A percentile compares a stretch with the other conserved stretches of the same genome.
Evolutionary conservation across 768 basidiomycete genomes (phyloP).

Genomic region (Exsudoporus frostii): DNA sequence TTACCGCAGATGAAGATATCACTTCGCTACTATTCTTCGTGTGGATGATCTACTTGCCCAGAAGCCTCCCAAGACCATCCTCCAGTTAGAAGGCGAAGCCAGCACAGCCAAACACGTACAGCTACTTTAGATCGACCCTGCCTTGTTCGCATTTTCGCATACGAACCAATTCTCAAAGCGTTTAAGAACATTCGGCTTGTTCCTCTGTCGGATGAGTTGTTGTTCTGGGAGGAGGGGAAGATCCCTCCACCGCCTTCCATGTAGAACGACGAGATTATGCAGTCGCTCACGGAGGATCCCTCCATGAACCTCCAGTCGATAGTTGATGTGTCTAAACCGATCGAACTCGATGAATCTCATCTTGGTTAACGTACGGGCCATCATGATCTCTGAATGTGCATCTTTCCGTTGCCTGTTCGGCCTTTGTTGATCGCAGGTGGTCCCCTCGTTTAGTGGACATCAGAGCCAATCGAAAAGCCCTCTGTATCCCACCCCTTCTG

Average conservation of each 20-base stretch:
- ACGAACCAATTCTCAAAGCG: constrained; percentile 56
- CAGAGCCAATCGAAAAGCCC: constrained; percentile 61
- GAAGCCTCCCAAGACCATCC: constrained; percentile 47
- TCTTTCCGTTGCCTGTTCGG: not conserved
- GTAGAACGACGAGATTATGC: constrained; percentile 24
- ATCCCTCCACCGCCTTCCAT: constrained; percentile 4
- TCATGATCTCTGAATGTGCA: constrained; percentile 74
- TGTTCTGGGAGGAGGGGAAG: constrained; percentile 47
- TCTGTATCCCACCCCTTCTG: constrained; percentile 58
- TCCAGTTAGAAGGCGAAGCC: constrained; percentile 50
- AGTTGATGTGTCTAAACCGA: constrained; percentile 35
- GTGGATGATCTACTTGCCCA: constrained; percentile 50
- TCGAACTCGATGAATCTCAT: constrained; percentile 44
- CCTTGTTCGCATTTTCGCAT: constrained; percentile 63
- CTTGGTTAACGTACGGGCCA: constrained; percentile 35
- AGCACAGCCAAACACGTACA: constrained; percentile 34
- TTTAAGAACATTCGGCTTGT: constrained; percentile 47
- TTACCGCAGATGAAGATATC: constrained; percentile 46
- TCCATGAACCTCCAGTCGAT: constrained; percentile 38
- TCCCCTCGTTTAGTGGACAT: constrained; percentile 58
- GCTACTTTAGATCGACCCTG: constrained; percentile 61
- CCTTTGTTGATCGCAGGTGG: not conserved
- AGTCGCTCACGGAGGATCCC: constrained; percentile 31
- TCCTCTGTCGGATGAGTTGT: constrained; percentile 50
- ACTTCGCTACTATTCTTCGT: constrained; percentile 52